Conservation (phyloP, 192 early-diverging fungal genomes). For the Funneliformis mosseae region DNA sequence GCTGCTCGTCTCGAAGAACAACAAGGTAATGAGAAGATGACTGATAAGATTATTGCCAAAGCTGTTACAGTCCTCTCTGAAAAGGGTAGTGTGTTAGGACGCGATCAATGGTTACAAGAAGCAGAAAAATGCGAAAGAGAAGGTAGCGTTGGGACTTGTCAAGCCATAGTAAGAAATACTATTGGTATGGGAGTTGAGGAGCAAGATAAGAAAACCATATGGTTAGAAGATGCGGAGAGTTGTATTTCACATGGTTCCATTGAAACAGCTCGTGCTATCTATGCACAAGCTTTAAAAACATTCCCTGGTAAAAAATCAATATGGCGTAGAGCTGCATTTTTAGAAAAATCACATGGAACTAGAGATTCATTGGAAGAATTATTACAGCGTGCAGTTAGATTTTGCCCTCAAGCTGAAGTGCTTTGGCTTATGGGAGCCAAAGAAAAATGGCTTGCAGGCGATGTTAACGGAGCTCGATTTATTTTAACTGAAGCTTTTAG, state of each 20-base stretch:
- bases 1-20: conserved; percentile 92
- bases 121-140: conserved; percentile 82
- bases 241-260: conserved; percentile 60
- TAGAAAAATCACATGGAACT: conserved; percentile 87
- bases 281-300: conserved; percentile 73
- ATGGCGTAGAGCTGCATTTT: conserved; percentile 83
- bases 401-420: conserved; percentile 89
- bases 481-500: conserved; percentile 87
- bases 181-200: conserved; percentile 77
- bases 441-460: conserved; percentile 84
- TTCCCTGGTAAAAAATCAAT: conserved; percentile 80
- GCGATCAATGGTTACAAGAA: conserved; percentile 90
- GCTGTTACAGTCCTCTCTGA: conserved; percentile 70
- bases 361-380: conserved; percentile 72
- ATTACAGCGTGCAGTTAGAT: conserved; percentile 80
- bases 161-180: conserved; percentile 82
- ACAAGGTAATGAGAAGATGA: conserved; percentile 64
- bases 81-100: conserved; percentile 67
- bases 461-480: conserved; percentile 79
- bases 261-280: conserved; percentile 86
- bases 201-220: conserved; percentile 76
- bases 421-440: conserved; percentile 98
- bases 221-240: conserved; percentile 90
- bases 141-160: conserved; percentile 75
- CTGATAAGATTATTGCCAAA: conserved; percentile 68